Percentiles rank a stretch among this genome's conserved stretches.
Conservation (phyloP, 2,329 filamentous ascomycete species). For the Aspergillus terreus region DNA sequence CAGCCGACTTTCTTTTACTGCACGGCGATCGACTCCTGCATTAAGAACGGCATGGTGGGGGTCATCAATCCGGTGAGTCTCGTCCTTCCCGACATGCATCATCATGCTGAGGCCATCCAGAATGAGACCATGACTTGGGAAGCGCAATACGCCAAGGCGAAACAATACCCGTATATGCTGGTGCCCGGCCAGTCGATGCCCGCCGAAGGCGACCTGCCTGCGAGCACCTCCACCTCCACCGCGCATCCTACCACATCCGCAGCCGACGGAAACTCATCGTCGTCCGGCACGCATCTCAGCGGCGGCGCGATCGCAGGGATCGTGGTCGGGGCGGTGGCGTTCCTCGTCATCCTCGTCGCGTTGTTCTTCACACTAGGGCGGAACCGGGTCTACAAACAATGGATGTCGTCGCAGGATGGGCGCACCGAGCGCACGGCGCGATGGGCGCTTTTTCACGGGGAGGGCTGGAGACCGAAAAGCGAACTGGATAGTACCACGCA, state of each 20-base stretch:
- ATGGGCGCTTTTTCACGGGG: constrained; percentile 26
- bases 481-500: constrained; percentile 8
- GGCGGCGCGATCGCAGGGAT: constrained; percentile 59
- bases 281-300: constrained; percentile 23
- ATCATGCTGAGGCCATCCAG: constrained; percentile 10
- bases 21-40: constrained; percentile 63
- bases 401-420: constrained; percentile 32
- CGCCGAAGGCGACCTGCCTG: constrained; percentile 36
- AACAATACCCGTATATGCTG: constrained; percentile 51
- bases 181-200: constrained; percentile 56
- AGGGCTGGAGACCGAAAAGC: constrained; percentile 11
- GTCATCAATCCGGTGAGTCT: constrained; percentile 64
- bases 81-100: not conserved
- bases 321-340: constrained; percentile 49
- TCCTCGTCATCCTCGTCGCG: constrained; percentile 45
- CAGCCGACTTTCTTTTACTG: constrained; percentile 67
- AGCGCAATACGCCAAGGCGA: constrained; percentile 46
- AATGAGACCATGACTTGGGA: constrained; percentile 50
- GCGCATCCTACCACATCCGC: constrained; percentile 5
- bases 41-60: constrained; percentile 66
- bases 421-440: constrained; percentile 28
- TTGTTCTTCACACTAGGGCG: constrained; percentile 35
- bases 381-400: constrained; percentile 32
- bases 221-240: constrained; percentile 4
- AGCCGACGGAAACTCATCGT: not conserved